phyloP scores from a whole-genome alignment of 2,329 filamentous ascomycete species.

The Epicoccum nigrum region DNA sequence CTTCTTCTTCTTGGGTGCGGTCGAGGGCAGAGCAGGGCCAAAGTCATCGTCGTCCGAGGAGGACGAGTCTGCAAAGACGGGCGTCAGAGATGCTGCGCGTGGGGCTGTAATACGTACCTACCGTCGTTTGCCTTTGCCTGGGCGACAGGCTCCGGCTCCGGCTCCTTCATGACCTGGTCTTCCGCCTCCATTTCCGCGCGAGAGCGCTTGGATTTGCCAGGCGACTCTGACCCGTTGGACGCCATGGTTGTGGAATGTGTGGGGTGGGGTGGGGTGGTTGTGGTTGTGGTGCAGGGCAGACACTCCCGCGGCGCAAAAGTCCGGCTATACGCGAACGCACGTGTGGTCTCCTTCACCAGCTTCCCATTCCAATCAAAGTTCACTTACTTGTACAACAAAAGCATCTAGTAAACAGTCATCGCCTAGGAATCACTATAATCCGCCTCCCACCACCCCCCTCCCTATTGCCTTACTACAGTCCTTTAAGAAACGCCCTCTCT shows the following conservation, averaged over 20 bases:
- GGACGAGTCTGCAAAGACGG: constrained; percentile 57
- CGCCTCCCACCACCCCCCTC: no score
- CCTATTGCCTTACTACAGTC: no score
- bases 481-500: no score
- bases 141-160: constrained; percentile 15
- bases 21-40: constrained; percentile 85
- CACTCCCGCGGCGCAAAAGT: constrained; percentile 11
- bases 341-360: constrained; percentile 7
- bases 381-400: no score
- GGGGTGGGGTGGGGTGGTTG: constrained; percentile 10
- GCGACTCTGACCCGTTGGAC: constrained; percentile 31
- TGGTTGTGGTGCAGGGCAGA: constrained; percentile 2
- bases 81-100: constrained; percentile 22
- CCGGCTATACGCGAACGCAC: constrained; percentile 26
- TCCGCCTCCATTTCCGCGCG: constrained; percentile 35
- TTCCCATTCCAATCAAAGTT: no score
- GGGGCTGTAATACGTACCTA: constrained; percentile 10
- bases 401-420: no score
- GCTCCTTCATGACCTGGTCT: constrained; percentile 15
- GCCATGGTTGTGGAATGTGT: constrained; percentile 9
- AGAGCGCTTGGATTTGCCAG: constrained; percentile 32
- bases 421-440: no score
- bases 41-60: constrained; percentile 83
- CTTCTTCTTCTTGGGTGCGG: constrained; percentile 84
- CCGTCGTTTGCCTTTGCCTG: constrained; percentile 22